These are phyloP conservation scores for Saccharomycopsis javanensis DNA, from an alignment of 805 yeast genomes.

Conservation along the genomic window DNA sequence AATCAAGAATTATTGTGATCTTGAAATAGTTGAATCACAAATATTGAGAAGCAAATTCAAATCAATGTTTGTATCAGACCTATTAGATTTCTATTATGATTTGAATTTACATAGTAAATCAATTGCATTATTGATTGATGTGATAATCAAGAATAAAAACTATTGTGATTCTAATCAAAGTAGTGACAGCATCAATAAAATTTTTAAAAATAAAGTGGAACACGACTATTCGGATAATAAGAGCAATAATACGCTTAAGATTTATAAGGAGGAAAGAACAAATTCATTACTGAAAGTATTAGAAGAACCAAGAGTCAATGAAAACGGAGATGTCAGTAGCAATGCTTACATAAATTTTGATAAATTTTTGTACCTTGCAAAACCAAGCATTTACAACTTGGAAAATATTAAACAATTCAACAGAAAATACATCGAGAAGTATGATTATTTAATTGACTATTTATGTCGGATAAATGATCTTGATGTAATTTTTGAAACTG, in stretches of 20 bases:
- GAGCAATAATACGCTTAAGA: neutral
- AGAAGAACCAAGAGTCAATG: neutral
- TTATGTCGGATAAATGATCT: constrained; percentile 14
- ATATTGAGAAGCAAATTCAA: constrained; percentile 28
- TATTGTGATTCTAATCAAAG: neutral
- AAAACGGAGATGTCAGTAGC: constrained; percentile 8
- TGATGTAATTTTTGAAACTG: neutral
- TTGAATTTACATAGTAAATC: constrained; percentile 38
- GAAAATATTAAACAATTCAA: neutral
- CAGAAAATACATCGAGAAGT: neutral
- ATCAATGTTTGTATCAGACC: constrained; percentile 4
- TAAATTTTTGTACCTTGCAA: neutral
- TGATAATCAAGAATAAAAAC: constrained; percentile 22
- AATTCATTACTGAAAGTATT: constrained; percentile 14
- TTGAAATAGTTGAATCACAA: constrained; percentile 46
- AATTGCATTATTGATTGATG: constrained; percentile 42
- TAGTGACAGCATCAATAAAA: neutral
- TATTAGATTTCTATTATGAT: constrained; percentile 15
- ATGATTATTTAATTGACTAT: neutral
- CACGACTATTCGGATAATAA: neutral
- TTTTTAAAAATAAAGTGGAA: neutral
- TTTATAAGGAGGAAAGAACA: constrained; percentile 17
- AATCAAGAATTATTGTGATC: constrained; percentile 64
- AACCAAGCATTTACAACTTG: neutral
- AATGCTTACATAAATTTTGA: neutral